A percentile compares a stretch with the other conserved stretches of the same genome.
Conservation (phyloP, 805 yeast genomes). For the Candida pseudofarinosa region DNA sequence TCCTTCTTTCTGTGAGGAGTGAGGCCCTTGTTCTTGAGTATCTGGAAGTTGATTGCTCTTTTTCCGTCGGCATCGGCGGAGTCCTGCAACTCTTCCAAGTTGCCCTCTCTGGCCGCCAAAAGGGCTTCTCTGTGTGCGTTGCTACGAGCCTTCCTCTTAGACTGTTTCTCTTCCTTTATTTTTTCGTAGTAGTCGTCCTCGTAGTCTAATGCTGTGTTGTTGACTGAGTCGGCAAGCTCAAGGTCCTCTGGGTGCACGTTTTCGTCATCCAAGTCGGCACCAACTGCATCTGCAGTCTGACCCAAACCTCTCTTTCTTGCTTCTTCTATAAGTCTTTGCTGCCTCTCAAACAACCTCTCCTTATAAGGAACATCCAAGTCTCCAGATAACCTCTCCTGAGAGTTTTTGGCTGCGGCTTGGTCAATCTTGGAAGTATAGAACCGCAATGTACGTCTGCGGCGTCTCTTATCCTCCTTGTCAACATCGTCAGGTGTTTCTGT, state of each 20-base stretch:
- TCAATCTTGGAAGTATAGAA: constrained; percentile 97
- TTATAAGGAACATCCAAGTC: constrained; percentile 89
- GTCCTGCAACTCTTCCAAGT: constrained; percentile 66
- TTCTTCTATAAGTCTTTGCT: constrained; percentile 79
- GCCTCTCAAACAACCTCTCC: constrained; percentile 87
- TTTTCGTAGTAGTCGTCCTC: constrained; percentile 58
- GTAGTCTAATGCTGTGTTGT: constrained; percentile 29
- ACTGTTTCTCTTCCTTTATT: constrained; percentile 44
- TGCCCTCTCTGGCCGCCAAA: constrained; percentile 81
- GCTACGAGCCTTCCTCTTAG: constrained; percentile 51
- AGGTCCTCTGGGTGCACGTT: constrained; percentile 50
- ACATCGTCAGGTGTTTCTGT: constrained; percentile 64
- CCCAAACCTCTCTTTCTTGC: constrained; percentile 77
- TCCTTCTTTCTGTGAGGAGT: constrained; percentile 92
- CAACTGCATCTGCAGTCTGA: constrained; percentile 44
- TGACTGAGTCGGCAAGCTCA: constrained; percentile 36
- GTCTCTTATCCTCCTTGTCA: constrained; percentile 81
- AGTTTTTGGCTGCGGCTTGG: constrained; percentile 65
- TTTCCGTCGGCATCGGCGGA: constrained; percentile 75
- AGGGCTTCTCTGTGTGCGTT: constrained; percentile 68
- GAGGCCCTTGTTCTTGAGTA: constrained; percentile 92
- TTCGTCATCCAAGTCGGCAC: constrained; percentile 52
- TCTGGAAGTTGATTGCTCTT: constrained; percentile 93
- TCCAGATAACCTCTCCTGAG: constrained; percentile 49
- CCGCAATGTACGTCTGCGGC: constrained; percentile 76